Percentiles rank a stretch among this genome's conserved stretches.
Conservation (phyloP, 805 yeast genomes). For the Ogataea parapolymorpha region DNA sequence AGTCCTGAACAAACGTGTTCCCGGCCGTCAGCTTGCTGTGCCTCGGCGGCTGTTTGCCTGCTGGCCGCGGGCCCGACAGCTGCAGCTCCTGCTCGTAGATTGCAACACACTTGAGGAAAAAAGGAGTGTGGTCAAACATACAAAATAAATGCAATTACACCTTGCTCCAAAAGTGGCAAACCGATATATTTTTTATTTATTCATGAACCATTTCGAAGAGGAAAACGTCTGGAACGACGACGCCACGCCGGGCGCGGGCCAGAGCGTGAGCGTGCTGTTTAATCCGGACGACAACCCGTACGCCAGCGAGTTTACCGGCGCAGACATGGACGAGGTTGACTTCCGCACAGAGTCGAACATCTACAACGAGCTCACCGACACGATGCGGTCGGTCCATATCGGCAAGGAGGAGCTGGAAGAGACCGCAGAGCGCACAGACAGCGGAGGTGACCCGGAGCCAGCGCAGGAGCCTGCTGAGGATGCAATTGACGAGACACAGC, state of each 20-base stretch:
- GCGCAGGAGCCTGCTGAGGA: constrained; percentile 3
- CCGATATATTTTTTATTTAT: constrained; percentile 2
- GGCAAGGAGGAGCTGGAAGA: background rate
- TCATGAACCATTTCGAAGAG: constrained; percentile 25
- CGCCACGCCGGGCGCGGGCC: constrained; percentile 35
- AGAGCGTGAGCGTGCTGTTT: constrained; percentile 26
- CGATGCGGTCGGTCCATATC: constrained; percentile 24
- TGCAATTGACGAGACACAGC: constrained; percentile 19
- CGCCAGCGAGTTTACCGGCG: constrained; percentile 16
- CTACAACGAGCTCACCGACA: constrained; percentile 16
- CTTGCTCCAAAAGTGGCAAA: constrained; percentile 13
- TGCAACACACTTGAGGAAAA: constrained; percentile 44
- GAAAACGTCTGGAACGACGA: constrained; percentile 57
- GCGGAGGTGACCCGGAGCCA: constrained; percentile 5
- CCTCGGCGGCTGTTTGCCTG: background rate
- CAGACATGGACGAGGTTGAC: constrained; percentile 21
- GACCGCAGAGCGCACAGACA: constrained; percentile 4
- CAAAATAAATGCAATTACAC: constrained; percentile 3
- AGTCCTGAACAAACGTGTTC: constrained; percentile 43
- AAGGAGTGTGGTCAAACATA: constrained; percentile 49
- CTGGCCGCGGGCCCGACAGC: background rate
- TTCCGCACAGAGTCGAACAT: constrained; percentile 17
- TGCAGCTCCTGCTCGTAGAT: constrained; percentile 34
- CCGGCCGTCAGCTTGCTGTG: constrained; percentile 12
- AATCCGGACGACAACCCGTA: constrained; percentile 24